Base-by-base conservation (phyloP, 2,329 filamentous ascomycete genomes). In the Onygenales sp. region DNA sequence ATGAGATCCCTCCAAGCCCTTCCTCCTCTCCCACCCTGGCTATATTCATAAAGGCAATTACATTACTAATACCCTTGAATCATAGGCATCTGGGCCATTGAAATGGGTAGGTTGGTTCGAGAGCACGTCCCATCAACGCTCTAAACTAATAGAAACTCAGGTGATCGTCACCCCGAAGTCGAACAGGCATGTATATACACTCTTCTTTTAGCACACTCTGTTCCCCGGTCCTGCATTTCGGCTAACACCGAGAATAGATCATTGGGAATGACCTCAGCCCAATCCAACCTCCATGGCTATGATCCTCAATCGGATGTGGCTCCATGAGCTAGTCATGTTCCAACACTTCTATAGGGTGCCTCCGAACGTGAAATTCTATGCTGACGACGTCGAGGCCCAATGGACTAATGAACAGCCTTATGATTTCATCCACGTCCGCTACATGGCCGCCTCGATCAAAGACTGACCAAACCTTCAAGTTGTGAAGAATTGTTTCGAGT, bases 401-500 rank as follows among this genome's bases (percentile, higher is more conserved):
- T 67, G 64, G 64, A 21, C 54, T 0, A 63, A 63, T 33, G 49
- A 57, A 17, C 56, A 60, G 34, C 49, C 58, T 10, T 66, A 65
- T 49, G 66, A 69, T 49, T 62, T 63, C 42, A 63, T 69, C 42
- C 66, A 68, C 53, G 57, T 54, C 31, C 63, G 66, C 34, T 57
- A 57, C 52, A 56, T 67, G 54, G 43, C 52, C 51, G 56, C 63
- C 42, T 56, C 59, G 44, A 62, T 67, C 52, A 52, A 52, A 48
- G 53, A 60, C 42, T 62, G 57, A 60, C 40, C 56, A 31, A 44
- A 36, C 5, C 58, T 64, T 14, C 14, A 14, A 14, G 14, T 14
- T 46, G 61, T 79, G n/a, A 65, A 70, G 21, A 70, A 74, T 44
- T 70, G 80, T 4, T 76, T 78, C 13, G 21, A 49, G 73, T 36